Evolutionary conservation across 1,139 yeast genomes (phyloP).

Genomic region (Zygoascus meyerae): DNA sequence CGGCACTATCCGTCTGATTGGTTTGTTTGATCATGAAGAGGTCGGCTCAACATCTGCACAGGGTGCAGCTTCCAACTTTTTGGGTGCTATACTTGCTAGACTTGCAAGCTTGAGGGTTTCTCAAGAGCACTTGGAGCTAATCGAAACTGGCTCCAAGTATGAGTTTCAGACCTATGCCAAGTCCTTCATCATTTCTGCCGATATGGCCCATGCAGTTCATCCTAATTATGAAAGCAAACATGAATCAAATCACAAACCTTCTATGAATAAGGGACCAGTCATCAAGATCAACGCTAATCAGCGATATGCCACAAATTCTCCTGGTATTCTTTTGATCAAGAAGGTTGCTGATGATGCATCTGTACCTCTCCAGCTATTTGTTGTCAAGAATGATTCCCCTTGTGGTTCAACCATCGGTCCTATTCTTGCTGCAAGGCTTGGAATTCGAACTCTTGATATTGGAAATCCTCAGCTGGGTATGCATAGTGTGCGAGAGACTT

Average conservation of each 20-base stretch:
- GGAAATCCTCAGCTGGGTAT: conserved; percentile 93
- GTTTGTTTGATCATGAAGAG: conserved; percentile 93
- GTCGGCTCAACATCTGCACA: conserved; percentile 91
- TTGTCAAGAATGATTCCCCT: conserved; percentile 84
- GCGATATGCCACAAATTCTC: conserved; percentile 88
- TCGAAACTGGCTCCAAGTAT: conserved; percentile 28
- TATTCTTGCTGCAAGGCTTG: conserved; percentile 79
- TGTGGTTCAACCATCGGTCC: conserved; percentile 99
- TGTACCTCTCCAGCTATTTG: conserved; percentile 59
- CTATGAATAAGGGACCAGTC: conserved; percentile 83
- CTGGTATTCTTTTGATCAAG: conserved; percentile 76
- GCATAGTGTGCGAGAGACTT: conserved; percentile 95
- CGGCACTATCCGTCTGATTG: conserved; percentile 59
- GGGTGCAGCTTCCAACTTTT: conserved; percentile 90
- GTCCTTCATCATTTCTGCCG: conserved; percentile 86
- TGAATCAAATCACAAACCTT: conserved; percentile 74
- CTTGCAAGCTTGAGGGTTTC: conserved; percentile 36
- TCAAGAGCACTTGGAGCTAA: conserved; percentile 20
- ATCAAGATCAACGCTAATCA: conserved; percentile 92
- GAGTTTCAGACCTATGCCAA: conserved; percentile 61
- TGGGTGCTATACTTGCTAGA: conserved; percentile 71
- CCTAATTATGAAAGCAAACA: conserved; percentile 79
- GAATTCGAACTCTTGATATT: conserved; percentile 81
- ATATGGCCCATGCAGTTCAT: conserved; percentile 95
- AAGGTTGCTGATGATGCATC: conserved; percentile 59